Evolutionary conservation across 179 eudicot species (phyloP).

Genomic region (Patellifolia procumbens): DNA sequence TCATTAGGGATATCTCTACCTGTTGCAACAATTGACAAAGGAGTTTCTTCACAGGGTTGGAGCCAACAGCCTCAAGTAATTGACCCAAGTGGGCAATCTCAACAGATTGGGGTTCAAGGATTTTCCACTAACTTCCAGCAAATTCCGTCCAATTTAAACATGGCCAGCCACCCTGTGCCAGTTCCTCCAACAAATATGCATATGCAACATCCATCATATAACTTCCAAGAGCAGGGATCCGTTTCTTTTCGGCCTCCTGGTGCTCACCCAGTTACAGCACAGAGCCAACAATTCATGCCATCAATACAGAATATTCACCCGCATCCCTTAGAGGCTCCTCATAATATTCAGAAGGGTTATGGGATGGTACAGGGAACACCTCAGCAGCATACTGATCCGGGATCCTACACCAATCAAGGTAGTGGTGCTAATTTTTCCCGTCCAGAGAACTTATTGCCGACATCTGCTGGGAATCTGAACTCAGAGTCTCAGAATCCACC

Average conservation of each 20-base stretch:
- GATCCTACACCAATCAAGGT: slow-evolving; percentile 42
- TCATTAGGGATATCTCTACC: slow-evolving; percentile 28
- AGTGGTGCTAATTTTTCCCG: slow-evolving; percentile 41
- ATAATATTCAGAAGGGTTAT: slow-evolving; percentile 42
- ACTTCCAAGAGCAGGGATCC: slow-evolving; percentile 46
- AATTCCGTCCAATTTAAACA: slow-evolving; percentile 34
- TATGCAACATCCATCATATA: slow-evolving; percentile 47
- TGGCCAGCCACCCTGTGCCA: slow-evolving; percentile 30
- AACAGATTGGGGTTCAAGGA: slow-evolving; percentile 47
- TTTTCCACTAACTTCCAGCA: slow-evolving; percentile 41
- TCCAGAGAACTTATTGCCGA: slow-evolving; percentile 35
- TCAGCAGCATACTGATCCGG: slow-evolving; percentile 47
- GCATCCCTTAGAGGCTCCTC: slow-evolving; percentile 43
- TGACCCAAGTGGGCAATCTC: slow-evolving; percentile 45
- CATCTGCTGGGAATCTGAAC: slow-evolving; percentile 34
- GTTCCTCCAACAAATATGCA: slow-evolving; percentile 36
- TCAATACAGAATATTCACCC: slow-evolving; percentile 46
- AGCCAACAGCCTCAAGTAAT: slow-evolving; percentile 45
- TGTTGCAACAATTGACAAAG: slow-evolving; percentile 27
- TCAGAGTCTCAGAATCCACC: slow-evolving; percentile 43
- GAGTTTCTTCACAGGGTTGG: slow-evolving; percentile 49
- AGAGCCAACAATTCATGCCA: slow-evolving; percentile 43
- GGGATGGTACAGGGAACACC: slow-evolving; percentile 44
- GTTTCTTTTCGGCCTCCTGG: slow-evolving; percentile 43
- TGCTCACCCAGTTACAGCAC: slow-evolving; percentile 34